Conservation (phyloP, 164 flowering plant species). For the Liquidambar formosana region DNA sequence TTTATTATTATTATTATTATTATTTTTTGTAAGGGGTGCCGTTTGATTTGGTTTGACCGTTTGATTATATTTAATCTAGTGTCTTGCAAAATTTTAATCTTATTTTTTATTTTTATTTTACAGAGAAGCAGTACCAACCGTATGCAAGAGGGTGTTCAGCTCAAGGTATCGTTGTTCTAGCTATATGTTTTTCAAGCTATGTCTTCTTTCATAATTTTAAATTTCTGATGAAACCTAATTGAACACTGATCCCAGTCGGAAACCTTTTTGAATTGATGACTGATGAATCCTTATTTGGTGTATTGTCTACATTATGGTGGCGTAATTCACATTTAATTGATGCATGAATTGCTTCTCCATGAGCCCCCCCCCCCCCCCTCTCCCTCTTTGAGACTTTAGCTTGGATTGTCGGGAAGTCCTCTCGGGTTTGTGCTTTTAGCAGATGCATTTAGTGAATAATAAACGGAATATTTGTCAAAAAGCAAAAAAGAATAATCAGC, state of each 20-base stretch:
- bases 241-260: background rate
- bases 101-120: conserved; percentile 10
- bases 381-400: background rate
- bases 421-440: too few species aligned
- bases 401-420: background rate
- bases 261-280: background rate
- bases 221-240: background rate
- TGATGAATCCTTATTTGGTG: too few species aligned
- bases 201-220: background rate
- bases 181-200: background rate
- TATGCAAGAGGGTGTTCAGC: conserved; percentile 15
- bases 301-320: too few species aligned
- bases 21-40: too few species aligned
- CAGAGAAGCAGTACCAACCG: conserved; percentile 54
- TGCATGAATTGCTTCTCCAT: too few species aligned
- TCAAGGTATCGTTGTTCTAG: conserved; percentile 31
- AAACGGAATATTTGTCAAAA: too few species aligned
- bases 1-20: too few species aligned
- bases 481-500: too few species aligned
- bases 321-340: too few species aligned
- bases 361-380: background rate
- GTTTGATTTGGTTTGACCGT: background rate
- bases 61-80: background rate
- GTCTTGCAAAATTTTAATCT: background rate
- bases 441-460: too few species aligned